These are phyloP conservation scores for Themeda triandra DNA, from an alignment of 176 grass and related monocot genomes.

Conservation along the genomic window DNA sequence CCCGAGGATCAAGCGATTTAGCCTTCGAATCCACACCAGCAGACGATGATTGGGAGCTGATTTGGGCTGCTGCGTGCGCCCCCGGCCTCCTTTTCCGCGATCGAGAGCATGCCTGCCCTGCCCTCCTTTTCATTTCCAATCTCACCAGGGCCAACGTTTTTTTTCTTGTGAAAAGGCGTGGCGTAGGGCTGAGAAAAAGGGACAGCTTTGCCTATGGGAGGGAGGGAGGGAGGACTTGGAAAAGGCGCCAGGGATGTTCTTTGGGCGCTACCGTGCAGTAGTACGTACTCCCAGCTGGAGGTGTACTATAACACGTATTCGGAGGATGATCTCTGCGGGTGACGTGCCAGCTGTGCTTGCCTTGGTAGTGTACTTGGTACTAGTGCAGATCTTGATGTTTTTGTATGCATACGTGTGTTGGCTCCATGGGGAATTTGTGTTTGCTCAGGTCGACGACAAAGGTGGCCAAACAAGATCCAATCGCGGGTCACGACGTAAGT, in stretches of 20 bases:
- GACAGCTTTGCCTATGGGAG: no score
- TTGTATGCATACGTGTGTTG: not conserved
- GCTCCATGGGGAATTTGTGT: not conserved
- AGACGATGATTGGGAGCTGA: slow-evolving; percentile 47
- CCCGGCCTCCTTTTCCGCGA: not conserved
- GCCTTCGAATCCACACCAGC: slow-evolving; percentile 42
- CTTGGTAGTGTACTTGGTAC: not conserved
- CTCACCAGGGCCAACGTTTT: slow-evolving; percentile 24
- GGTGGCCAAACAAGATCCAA: not conserved
- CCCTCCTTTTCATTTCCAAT: not conserved
- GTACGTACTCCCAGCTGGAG: not conserved
- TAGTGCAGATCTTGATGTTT: not conserved
- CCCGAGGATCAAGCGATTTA: slow-evolving; percentile 30
- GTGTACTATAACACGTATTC: no score
- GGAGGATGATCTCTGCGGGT: not conserved
- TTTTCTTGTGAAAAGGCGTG: slow-evolving; percentile 42
- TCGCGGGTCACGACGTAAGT: not conserved
- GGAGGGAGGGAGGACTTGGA: no score
- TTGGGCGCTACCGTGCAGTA: not conserved
- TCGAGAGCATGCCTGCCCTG: not conserved
- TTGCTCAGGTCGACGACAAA: not conserved
- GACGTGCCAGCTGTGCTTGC: not conserved
- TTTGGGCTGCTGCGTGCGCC: slow-evolving; percentile 25
- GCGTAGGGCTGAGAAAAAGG: not conserved
- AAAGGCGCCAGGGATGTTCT: no score